Evolutionary conservation across 129 eudicot species (phyloP), one percentile per base, ranked within the genome.

Genomic region (Flaveria linearis): DNA sequence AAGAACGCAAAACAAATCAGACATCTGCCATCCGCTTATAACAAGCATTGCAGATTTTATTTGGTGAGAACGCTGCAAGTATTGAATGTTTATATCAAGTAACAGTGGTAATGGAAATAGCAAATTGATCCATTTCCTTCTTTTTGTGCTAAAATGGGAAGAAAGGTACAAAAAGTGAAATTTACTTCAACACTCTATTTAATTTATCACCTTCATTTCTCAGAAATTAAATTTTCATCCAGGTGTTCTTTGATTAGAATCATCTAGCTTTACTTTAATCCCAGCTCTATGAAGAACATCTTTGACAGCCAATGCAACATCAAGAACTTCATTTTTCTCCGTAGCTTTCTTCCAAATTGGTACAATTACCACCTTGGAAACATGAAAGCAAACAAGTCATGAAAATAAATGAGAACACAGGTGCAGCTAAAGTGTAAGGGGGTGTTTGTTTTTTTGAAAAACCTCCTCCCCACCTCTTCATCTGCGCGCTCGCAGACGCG

Each of bases 221-320:
- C 97, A 94, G 78, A 88, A 94, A 61, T 91, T 94, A 74, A 85
- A 94, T 75, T 91, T 94, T 97, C 97, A 94, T 26, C 99, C 99
- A 25, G 97, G 97, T 30, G 97, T 95, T 84, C 88, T 89, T 83
- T 91, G 97, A 75, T 95, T 97, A 57, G 97, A 85, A 73, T 91
- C 97, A 68, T 95, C 99, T 63, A 91, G 68, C 79, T 91, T 91
- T 33, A 89, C 94, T 85, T 83, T 95, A 26, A 95, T 72, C 20
- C 97, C 97, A 69, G 97, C 96, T 55, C 69, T 25, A 63, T 95
- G 89, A 67, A 95, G 85, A 83, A 74, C 75, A 74, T 89, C 89
- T 86, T 83, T 87, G 46, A 87, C 82, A n/a, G 92, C 82, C 39
- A 60, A 66, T 36, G 99, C 87, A 80, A 94, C 97, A 82, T 83